These are phyloP conservation scores for Neurospora pannonica DNA, from an alignment of 495 filamentous ascomycete species.

Conservation along the genomic window DNA sequence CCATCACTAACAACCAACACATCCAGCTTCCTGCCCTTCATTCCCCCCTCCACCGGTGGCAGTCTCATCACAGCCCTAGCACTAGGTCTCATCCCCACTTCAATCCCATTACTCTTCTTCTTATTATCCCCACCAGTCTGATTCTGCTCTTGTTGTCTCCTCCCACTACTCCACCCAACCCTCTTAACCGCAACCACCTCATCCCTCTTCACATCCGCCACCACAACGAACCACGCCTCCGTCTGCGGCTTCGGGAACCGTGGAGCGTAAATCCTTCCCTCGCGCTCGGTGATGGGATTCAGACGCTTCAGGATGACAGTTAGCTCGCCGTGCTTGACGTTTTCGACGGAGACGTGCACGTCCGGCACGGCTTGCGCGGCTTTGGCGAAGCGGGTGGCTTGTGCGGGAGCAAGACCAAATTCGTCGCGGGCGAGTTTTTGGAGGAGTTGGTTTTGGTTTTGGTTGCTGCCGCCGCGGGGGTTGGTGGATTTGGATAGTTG, in stretches of 20 bases:
- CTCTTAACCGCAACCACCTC: constrained; percentile 81
- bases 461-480: constrained; percentile 18
- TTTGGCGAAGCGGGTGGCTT: constrained; percentile 41
- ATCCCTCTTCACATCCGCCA: constrained; percentile 54
- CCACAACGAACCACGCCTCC: constrained; percentile 83
- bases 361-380: constrained; percentile 55
- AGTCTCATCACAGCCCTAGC: constrained; percentile 54
- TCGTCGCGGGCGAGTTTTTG: constrained; percentile 27
- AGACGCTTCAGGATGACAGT: constrained; percentile 54
- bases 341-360: constrained; percentile 52
- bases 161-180: constrained; percentile 53
- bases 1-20: constrained; percentile 73
- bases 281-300: constrained; percentile 52
- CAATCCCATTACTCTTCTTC: constrained; percentile 7
- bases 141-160: constrained; percentile 1
- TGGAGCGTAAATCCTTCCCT: constrained; percentile 72
- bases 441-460: constrained; percentile 26
- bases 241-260: constrained; percentile 90
- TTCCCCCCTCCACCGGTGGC: constrained; percentile 32
- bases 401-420: constrained; percentile 26
- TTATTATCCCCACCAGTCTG: too few relatives aligned
- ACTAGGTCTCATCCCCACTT: constrained; percentile 27
- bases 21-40: constrained; percentile 47
- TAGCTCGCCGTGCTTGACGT: constrained; percentile 51
- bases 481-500: background rate